Conservation (phyloP, 2,329 filamentous ascomycete genomes). For the Sclerotinia spermophila region DNA sequence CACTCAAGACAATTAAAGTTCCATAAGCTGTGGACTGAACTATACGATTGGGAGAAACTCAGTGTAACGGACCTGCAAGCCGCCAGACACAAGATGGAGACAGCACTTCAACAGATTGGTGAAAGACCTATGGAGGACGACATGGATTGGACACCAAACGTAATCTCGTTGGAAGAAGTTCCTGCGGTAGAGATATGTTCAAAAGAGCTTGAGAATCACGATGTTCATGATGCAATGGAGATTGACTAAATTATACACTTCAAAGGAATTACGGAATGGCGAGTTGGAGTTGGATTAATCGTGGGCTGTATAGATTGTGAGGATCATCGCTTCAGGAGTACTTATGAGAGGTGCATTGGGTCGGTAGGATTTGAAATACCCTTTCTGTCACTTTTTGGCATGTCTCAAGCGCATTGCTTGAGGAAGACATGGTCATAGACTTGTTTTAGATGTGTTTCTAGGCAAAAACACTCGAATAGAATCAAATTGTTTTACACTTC, state of each 20-base stretch:
- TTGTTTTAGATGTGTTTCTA: neutral
- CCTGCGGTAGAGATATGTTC: neutral
- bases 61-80: constrained; percentile 21
- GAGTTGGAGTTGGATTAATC: constrained; percentile 1
- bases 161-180: constrained; percentile 32
- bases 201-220: constrained; percentile 16
- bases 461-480: neutral
- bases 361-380: constrained; percentile 14
- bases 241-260: constrained; percentile 22
- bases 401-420: neutral
- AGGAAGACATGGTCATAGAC: neutral
- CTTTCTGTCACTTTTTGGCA: neutral
- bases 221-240: constrained; percentile 31
- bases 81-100: constrained; percentile 28
- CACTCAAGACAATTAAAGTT: constrained; percentile 31
- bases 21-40: constrained; percentile 25
- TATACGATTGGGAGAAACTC: constrained; percentile 31
- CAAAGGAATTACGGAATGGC: neutral
- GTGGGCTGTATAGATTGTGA: neutral
- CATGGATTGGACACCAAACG: constrained; percentile 38
- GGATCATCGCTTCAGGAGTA: neutral
- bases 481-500: neutral
- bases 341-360: neutral
- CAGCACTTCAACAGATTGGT: constrained; percentile 32
- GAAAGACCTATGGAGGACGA: constrained; percentile 34